These are phyloP conservation scores for Hippophae rhamnoides DNA, from an alignment of 306 rosid genomes.

Conservation along the genomic window DNA sequence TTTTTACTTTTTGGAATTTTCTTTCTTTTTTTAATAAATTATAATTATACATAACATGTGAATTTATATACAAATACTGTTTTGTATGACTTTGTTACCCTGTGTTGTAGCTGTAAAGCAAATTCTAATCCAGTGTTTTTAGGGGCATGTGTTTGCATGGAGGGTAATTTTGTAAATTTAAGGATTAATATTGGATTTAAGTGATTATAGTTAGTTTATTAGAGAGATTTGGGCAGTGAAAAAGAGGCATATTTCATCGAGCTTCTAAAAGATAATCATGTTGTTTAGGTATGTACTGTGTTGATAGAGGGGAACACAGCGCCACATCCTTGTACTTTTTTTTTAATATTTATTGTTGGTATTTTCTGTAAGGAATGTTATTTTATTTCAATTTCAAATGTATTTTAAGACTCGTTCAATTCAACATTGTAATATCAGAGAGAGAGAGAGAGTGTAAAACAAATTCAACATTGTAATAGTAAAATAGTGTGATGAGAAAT, in stretches of 20 bases:
- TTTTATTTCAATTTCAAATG: no score
- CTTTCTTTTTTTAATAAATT: constrained; percentile 5
- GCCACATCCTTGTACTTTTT: constrained; percentile 57
- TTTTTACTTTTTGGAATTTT: not conserved
- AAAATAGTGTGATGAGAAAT: no score
- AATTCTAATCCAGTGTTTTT: constrained; percentile 4
- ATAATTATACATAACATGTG: not conserved
- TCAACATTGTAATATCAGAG: no score
- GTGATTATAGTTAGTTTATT: constrained; percentile 9
- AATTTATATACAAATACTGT: no score
- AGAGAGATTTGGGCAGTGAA: constrained; percentile 51
- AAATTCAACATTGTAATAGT: no score
- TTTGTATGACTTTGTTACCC: no score
- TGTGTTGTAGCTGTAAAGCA: constrained; percentile 23
- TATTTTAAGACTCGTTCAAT: no score
- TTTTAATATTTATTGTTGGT: not conserved
- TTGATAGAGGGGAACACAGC: constrained; percentile 49
- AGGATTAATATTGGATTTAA: no score
- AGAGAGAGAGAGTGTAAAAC: no score
- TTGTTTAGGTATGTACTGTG: constrained; percentile 22
- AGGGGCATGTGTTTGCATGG: not conserved
- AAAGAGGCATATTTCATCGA: constrained; percentile 38
- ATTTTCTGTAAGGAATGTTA: no score
- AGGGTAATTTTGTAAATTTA: constrained; percentile 5
- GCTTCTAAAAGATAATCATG: constrained; percentile 31